Conservation (phyloP, 2,329 filamentous ascomycete genomes). For the Fusarium aywerte region DNA sequence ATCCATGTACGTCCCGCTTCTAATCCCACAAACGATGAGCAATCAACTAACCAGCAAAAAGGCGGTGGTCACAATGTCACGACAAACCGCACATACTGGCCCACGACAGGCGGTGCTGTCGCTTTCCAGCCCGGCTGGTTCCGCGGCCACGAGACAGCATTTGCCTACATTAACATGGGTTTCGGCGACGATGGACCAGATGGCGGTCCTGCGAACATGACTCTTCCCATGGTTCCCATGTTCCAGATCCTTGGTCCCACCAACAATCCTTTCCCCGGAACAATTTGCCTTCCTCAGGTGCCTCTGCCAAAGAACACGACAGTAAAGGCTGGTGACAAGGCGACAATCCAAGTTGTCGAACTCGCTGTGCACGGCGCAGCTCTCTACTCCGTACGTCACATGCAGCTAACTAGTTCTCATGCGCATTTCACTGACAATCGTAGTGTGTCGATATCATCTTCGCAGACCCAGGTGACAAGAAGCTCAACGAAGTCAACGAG, state of each 20-base stretch:
- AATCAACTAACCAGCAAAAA: constrained; percentile 52
- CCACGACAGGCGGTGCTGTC: constrained; percentile 85
- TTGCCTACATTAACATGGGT: constrained; percentile 92
- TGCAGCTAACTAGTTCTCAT: background rate
- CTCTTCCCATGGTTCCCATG: constrained; percentile 79
- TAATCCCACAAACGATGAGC: background rate
- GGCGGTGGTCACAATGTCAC: constrained; percentile 85
- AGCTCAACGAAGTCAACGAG: constrained; percentile 76
- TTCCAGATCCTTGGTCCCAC: constrained; percentile 86
- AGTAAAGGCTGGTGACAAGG: constrained; percentile 84
- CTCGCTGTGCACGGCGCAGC: constrained; percentile 83
- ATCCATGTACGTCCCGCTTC: constrained; percentile 77
- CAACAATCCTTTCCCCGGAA: constrained; percentile 86
- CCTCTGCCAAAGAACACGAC: constrained; percentile 78
- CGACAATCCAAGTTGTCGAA: constrained; percentile 90
- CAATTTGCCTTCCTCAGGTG: constrained; percentile 89
- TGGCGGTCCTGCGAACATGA: constrained; percentile 83
- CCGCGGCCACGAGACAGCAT: constrained; percentile 82
- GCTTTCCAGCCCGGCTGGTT: constrained; percentile 97
- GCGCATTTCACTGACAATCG: constrained; percentile 8
- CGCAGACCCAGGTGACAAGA: constrained; percentile 75
- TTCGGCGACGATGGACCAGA: constrained; percentile 75
- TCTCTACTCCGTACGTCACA: constrained; percentile 75
- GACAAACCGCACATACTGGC: constrained; percentile 91
- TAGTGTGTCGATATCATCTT: constrained; percentile 97